Conservation (phyloP, 1,284 basidiomycete genomes). For the Phlebopus sp. region DNA sequence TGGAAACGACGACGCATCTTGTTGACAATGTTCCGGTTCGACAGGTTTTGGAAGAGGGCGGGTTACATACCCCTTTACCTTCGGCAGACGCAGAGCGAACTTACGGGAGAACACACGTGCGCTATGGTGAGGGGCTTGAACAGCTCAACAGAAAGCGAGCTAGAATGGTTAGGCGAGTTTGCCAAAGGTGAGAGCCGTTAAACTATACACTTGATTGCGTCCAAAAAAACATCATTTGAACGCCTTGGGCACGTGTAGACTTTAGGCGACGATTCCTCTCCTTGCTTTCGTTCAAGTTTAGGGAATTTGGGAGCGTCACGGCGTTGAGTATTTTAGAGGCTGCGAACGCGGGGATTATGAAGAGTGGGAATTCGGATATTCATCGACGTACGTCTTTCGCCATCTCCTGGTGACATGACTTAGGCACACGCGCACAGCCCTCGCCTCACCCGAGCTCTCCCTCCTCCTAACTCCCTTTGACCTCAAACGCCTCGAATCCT, state of each 20-base stretch:
- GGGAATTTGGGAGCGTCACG: conserved; percentile 86
- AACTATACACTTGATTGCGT: too few species aligned
- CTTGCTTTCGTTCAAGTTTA: conserved; percentile 91
- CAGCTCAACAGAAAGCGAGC: conserved; percentile 57
- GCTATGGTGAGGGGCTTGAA: conserved; percentile 87
- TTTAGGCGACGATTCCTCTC: conserved; percentile 91
- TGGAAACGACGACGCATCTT: conserved; percentile 7
- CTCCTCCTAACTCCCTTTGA: conserved; percentile 88
- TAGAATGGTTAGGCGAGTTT: conserved; percentile 89
- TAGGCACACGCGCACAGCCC: too few species aligned
- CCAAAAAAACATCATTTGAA: conserved; percentile 18
- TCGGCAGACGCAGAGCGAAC: conserved; percentile 90
- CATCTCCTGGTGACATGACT: too few species aligned
- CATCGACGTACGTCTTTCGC: conserved; percentile 46
- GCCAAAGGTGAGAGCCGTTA: conserved; percentile 83
- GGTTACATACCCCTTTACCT: conserved; percentile 92
- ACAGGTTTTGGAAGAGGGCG: conserved; percentile 92
- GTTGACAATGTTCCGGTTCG: not conserved
- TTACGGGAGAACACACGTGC: conserved; percentile 96
- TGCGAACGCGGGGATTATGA: conserved; percentile 65
- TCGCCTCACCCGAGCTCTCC: conserved; percentile 67
- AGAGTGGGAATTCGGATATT: conserved; percentile 39
- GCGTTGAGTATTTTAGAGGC: conserved; percentile 90
- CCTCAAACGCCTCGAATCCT: conserved; percentile 93
- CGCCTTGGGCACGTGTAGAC: conserved; percentile 49